A percentile compares a stretch with the other conserved stretches of the same genome.
These are phyloP conservation scores for Rauvolfia tetraphylla DNA, from an alignment of 257 asterid species.

Conservation along the genomic window DNA sequence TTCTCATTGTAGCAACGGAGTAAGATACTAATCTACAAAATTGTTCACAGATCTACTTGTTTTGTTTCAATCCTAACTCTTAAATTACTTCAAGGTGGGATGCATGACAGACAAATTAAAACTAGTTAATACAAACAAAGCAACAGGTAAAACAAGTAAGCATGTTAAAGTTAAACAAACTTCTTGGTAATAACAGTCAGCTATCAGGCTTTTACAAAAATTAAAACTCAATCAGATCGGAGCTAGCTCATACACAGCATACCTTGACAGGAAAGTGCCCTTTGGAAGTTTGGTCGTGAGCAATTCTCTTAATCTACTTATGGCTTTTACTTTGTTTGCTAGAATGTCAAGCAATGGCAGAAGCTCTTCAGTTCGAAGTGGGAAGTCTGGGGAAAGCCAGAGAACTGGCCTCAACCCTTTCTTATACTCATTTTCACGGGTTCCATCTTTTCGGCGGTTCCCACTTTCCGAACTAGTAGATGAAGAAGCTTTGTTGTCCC, in stretches of 20 bases:
- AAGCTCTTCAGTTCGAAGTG: conserved; percentile 76
- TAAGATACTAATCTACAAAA: neutral
- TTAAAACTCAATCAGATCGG: neutral
- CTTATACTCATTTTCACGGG: conserved; percentile 80
- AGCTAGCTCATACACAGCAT: conserved; percentile 8
- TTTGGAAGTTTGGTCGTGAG: conserved; percentile 87
- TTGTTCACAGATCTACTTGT: neutral
- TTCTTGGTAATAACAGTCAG: neutral
- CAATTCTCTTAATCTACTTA: conserved; percentile 78
- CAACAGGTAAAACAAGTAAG: no score
- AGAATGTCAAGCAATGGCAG: conserved; percentile 92
- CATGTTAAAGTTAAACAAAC: neutral
- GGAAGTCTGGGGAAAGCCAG: conserved; percentile 94
- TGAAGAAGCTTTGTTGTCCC: conserved; percentile 57
- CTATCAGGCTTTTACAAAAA: neutral
- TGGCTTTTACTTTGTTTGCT: conserved; percentile 93
- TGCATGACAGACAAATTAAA: neutral
- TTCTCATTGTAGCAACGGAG: neutral
- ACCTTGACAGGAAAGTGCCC: conserved; percentile 97
- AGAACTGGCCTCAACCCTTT: conserved; percentile 96
- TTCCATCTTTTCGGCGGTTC: conserved; percentile 55
- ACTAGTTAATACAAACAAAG: neutral
- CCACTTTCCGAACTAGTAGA: conserved; percentile 49
- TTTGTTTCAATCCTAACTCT: neutral
- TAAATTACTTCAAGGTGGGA: neutral